Evolutionary conservation across 148 eudicot species (phyloP).

Genomic region (Vaccinium corymbosum): DNA sequence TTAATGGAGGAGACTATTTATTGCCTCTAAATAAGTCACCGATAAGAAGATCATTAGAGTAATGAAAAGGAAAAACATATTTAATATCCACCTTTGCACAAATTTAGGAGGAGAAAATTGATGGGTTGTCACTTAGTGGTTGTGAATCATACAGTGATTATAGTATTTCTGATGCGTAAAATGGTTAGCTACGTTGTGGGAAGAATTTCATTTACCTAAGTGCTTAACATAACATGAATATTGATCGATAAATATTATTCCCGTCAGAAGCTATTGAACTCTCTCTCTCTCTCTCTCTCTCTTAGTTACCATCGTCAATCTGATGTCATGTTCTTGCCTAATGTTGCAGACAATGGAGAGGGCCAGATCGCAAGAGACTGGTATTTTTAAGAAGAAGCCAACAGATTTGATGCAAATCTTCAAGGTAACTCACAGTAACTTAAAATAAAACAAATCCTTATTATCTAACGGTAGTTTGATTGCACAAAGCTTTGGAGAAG

Average conservation of each 20-base stretch:
- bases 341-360: constrained; percentile 89
- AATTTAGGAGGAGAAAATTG: background rate
- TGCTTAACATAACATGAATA: background rate
- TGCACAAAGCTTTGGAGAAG: background rate
- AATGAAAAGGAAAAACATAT: background rate
- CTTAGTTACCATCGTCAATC: background rate
- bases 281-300: constrained; percentile 10
- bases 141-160: background rate
- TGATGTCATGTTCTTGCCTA: constrained; percentile 18
- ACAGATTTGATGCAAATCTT: constrained; percentile 84
- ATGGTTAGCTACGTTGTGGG: background rate
- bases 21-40: background rate
- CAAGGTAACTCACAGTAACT: constrained; percentile 45
- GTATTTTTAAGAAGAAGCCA: constrained; percentile 81
- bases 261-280: background rate
- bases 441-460: background rate
- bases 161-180: background rate
- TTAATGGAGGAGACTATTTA: background rate
- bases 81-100: background rate
- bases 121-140: background rate
- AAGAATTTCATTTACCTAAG: background rate
- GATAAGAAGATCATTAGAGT: background rate
- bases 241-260: background rate
- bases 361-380: constrained; percentile 79
- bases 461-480: background rate